Base-by-base conservation (phyloP, 371 early-diverging fungal genomes). In the Circinella umbellata region DNA sequence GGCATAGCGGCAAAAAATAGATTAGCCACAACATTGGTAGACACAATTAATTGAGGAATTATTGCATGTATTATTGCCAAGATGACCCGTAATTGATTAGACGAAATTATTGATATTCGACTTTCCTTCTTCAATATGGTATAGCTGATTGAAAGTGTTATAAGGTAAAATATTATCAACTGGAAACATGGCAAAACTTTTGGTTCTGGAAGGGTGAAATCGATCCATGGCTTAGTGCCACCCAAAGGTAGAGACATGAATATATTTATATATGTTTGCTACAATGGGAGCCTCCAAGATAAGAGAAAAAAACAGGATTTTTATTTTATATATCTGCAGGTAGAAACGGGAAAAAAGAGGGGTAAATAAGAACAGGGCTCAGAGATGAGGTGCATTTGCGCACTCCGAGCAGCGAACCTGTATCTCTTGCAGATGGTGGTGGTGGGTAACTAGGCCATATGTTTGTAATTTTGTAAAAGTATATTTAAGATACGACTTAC, bases 1-100 rank as follows among this genome's bases (percentile, higher is more conserved):
- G 80, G 80, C 10, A 73, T 34, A 18, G 75, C 68, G 7, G 75
- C 77, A 71, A 79, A 77, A 15, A 70, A 69, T 1, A 79, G 69
- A 46, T 61, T 61, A 14, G 15, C 42, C 39, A 39, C 17, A 6
- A 42, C 42, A 34, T 20, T 11, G 17, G 15, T 15, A 7, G 62
- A 61, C 17, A 61, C 62, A n/a, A 61, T n/a, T 5, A 38, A 17
- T 34, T n/a, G 39, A 17, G 62, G 62, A 17, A 61, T 42, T 8
- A 39, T 20, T 37, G 62, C 62, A 61, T 61, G 62, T 1, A 38
- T 39, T 5, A 61, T n/a, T 46, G 18, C 46, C 62, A 61, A 11
- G 18, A 38, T 15, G 62, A 61, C 62, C 36, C 62, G 62, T 18
- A 61, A 38, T 38, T 61, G 62, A 4, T 6, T 10, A 8, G 38